phyloP scores from a whole-genome alignment of 2,329 filamentous ascomycete genomes.

The Cladobotryum protrusum region DNA sequence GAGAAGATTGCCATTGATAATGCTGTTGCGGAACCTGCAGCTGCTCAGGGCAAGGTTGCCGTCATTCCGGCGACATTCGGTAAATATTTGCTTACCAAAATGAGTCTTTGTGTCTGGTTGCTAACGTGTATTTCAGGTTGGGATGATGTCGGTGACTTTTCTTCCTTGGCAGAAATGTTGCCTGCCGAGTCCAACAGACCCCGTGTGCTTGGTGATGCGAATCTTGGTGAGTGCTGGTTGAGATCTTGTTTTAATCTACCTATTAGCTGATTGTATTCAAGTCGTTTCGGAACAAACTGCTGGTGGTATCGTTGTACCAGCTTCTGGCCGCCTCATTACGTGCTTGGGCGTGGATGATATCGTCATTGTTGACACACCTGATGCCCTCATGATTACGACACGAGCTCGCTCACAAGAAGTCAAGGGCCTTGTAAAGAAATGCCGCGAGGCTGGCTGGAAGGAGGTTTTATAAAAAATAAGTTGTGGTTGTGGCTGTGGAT shows the following conservation, averaged over 20 bases:
- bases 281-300: constrained; percentile 21
- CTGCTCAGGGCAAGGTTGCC: constrained; percentile 20
- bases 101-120: background rate
- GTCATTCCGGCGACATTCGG: constrained; percentile 22
- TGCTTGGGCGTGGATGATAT: constrained; percentile 22
- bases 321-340: constrained; percentile 20
- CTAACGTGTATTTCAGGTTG: constrained; percentile 12
- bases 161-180: constrained; percentile 21
- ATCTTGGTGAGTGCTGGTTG: constrained; percentile 14
- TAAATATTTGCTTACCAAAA: background rate
- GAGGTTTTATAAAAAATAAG: constrained; percentile 14
- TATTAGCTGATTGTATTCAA: constrained; percentile 2
- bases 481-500: no score
- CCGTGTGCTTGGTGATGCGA: constrained; percentile 18
- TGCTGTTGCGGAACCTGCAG: constrained; percentile 22
- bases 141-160: constrained; percentile 24
- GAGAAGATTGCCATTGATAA: constrained; percentile 23
- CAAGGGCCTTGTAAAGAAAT: constrained; percentile 21
- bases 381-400: constrained; percentile 22
- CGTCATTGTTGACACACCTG: constrained; percentile 21
- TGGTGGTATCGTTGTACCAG: constrained; percentile 21
- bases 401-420: constrained; percentile 22
- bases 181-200: constrained; percentile 20
- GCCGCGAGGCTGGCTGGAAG: constrained; percentile 19
- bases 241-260: background rate